These are phyloP conservation scores for Pholiota molesta DNA, from an alignment of 768 basidiomycete species.

Conservation along the genomic window DNA sequence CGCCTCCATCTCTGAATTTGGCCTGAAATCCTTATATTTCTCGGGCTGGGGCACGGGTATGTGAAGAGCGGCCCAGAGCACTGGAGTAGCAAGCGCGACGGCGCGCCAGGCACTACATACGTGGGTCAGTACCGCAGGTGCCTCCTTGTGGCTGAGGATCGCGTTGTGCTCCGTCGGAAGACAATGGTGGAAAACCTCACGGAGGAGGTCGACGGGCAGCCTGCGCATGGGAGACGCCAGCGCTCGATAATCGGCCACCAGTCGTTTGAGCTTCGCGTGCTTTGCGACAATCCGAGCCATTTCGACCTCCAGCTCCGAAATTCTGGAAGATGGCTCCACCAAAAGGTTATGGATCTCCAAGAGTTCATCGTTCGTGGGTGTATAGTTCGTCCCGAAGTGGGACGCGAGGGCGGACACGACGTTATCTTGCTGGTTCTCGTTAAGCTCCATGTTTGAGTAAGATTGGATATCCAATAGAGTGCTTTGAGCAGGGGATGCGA, in stretches of 20 bases:
- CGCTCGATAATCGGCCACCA: not conserved
- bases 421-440: no score
- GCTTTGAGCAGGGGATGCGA: no score
- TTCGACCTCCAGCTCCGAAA: not conserved
- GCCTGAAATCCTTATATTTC: no score
- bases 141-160: conserved; percentile 11
- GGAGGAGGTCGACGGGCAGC: conserved; percentile 23
- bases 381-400: conserved; percentile 7
- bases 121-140: conserved; percentile 20
- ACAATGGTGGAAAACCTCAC: conserved; percentile 22
- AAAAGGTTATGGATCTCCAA: not conserved
- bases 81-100: conserved; percentile 16
- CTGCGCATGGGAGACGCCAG: conserved; percentile 16
- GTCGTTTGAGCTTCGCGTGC: not conserved
- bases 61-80: conserved; percentile 22
- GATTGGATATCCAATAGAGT: no score
- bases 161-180: conserved; percentile 16
- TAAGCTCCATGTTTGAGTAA: no score
- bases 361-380: conserved; percentile 1
- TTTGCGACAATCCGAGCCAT: not conserved
- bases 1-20: no score
- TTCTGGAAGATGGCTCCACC: not conserved
- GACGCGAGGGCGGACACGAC: conserved; percentile 1
- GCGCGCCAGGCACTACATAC: conserved; percentile 23
- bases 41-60: conserved; percentile 16